Conservation (phyloP, 192 early-diverging fungal genomes). For the Jimgerdemannia lactiflua region DNA sequence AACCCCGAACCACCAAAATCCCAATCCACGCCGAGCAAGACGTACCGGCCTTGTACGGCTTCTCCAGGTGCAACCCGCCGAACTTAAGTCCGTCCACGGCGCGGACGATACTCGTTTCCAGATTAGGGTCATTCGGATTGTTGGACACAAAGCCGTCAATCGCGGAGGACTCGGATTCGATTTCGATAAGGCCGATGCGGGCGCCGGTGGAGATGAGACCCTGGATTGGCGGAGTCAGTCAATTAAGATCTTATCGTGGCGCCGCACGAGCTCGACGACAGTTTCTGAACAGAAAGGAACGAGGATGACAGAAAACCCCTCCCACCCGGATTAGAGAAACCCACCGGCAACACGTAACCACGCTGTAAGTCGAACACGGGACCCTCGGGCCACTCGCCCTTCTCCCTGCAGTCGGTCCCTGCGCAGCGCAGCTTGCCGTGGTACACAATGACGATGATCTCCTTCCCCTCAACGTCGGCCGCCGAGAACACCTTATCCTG, state of each 20-base stretch:
- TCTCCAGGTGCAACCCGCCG: slow-evolving; percentile 51
- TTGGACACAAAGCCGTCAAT: slow-evolving; percentile 48
- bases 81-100: slow-evolving; percentile 69
- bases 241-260: too few species aligned
- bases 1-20: not conserved
- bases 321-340: too few species aligned
- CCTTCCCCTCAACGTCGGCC: not conserved
- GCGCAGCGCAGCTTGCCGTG: slow-evolving; percentile 31
- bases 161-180: slow-evolving; percentile 52
- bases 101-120: slow-evolving; percentile 22
- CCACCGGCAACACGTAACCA: slow-evolving; percentile 54
- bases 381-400: slow-evolving; percentile 23
- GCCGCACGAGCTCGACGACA: too few species aligned
- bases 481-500: slow-evolving; percentile 9
- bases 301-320: too few species aligned
- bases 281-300: too few species aligned
- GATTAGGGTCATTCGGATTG: slow-evolving; percentile 18
- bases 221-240: too few species aligned
- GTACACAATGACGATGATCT: slow-evolving; percentile 27
- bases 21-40: not conserved
- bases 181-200: slow-evolving; percentile 64
- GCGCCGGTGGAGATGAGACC: slow-evolving; percentile 52
- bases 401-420: slow-evolving; percentile 27
- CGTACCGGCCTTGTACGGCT: slow-evolving; percentile 51
- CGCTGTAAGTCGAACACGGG: slow-evolving; percentile 54